phyloP scores from a whole-genome alignment of 2,329 filamentous ascomycete genomes.

The Diaporthe sp. region DNA sequence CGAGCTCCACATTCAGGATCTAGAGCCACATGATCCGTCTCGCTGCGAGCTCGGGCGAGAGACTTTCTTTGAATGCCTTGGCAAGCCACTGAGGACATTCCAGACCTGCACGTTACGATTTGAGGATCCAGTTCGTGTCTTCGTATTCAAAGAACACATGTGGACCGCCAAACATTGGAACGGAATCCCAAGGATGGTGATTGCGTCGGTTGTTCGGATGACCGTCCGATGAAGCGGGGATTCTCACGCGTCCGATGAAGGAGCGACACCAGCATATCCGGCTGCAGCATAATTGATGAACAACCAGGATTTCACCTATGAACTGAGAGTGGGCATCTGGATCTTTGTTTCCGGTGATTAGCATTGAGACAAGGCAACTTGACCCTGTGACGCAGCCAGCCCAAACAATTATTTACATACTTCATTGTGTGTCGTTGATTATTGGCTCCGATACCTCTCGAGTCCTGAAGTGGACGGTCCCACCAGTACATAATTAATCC shows the following conservation, averaged over 20 bases:
- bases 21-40: not conserved
- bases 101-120: not conserved
- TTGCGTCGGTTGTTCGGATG: not conserved
- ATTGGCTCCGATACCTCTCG: too few relatives aligned
- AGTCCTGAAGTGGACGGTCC: too few relatives aligned
- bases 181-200: not conserved
- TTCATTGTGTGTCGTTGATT: not conserved
- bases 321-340: not conserved
- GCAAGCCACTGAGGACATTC: too few relatives aligned
- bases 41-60: not conserved
- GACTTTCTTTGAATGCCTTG: not conserved
- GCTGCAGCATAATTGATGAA: not conserved
- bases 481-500: not conserved
- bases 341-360: too few relatives aligned
- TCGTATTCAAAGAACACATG: not conserved
- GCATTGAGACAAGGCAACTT: not conserved
- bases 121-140: too few relatives aligned
- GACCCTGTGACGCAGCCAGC: not conserved
- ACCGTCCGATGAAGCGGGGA: not conserved
- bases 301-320: not conserved
- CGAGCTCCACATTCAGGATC: too few relatives aligned
- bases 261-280: not conserved
- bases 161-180: too few relatives aligned
- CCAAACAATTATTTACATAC: not conserved
- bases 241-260: not conserved